Conservation (phyloP, 805 yeast species). For the Wickerhamomyces subpelliculosus region DNA sequence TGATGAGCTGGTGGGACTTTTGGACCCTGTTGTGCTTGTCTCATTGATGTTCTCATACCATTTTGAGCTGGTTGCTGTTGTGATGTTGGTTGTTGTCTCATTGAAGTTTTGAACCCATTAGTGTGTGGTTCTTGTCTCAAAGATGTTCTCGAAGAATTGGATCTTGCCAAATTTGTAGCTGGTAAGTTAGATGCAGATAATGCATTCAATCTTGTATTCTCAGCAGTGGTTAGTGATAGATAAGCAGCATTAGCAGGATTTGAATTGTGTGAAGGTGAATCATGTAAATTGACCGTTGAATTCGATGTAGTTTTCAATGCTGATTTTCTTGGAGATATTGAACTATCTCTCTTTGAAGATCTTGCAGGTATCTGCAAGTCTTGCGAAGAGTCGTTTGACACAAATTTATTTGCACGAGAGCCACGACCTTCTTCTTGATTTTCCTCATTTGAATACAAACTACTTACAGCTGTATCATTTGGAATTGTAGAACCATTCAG, state of each 20-base stretch:
- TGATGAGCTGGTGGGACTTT: no score
- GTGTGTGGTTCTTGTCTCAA: slow-evolving; percentile 14
- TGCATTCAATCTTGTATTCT: slow-evolving; percentile 70
- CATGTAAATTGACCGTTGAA: slow-evolving; percentile 15
- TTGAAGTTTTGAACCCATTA: not conserved
- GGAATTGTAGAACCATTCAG: not conserved
- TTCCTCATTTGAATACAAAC: slow-evolving; percentile 7
- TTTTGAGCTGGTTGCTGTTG: slow-evolving; percentile 2
- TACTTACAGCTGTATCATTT: slow-evolving; percentile 6
- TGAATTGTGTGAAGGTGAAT: slow-evolving; percentile 6
- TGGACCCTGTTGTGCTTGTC: not conserved
- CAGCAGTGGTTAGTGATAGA: slow-evolving; percentile 66
- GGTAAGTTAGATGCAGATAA: slow-evolving; percentile 26
- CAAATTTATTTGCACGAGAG: not conserved
- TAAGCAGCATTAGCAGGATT: slow-evolving; percentile 55
- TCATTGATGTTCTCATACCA: not conserved
- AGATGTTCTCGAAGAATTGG: slow-evolving; percentile 21
- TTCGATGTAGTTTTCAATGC: slow-evolving; percentile 29
- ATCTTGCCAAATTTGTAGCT: slow-evolving; percentile 8
- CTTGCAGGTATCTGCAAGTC: slow-evolving; percentile 26
- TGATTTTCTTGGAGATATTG: slow-evolving; percentile 35
- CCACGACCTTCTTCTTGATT: slow-evolving; percentile 5
- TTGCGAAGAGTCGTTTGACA: no score
- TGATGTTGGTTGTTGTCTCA: slow-evolving; percentile 2
- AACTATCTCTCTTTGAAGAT: slow-evolving; percentile 21